Conservation (phyloP, 257 asterid species). For the Capsicum pubescens region DNA sequence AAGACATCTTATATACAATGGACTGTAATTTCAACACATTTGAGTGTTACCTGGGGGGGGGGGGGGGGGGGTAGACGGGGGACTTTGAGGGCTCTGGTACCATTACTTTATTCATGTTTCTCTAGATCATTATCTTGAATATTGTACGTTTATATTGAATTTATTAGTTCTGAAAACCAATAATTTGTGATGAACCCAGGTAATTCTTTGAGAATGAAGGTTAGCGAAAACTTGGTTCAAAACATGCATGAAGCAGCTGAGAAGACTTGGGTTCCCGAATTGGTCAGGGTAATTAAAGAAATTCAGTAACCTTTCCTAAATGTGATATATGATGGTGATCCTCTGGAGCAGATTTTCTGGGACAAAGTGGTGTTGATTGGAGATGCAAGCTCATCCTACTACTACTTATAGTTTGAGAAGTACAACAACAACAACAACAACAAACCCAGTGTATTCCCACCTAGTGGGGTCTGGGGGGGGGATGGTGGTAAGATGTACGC, state of each 20-base stretch:
- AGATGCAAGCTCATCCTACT: conserved; percentile 91
- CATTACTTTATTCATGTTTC: not conserved
- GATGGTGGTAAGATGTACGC: no score
- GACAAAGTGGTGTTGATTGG: conserved; percentile 74
- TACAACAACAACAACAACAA: conserved; percentile 80
- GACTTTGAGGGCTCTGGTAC: not conserved
- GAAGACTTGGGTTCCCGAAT: conserved; percentile 69
- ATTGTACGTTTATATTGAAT: not conserved
- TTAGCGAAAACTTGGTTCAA: conserved; percentile 53
- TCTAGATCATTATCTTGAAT: not conserved
- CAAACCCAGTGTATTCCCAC: no score
- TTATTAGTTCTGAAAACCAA: not conserved
- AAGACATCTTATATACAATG: not conserved
- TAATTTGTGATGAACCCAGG: conserved; percentile 45
- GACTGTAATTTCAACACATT: not conserved
- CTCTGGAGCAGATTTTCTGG: conserved; percentile 65
- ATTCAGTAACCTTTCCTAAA: conserved; percentile 71
- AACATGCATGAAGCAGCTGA: conserved; percentile 66
- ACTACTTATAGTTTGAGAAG: conserved; percentile 91
- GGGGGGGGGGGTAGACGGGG: not conserved
- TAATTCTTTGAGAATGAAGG: conserved; percentile 73
- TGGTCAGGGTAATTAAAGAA: conserved; percentile 59
- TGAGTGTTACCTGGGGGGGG: not conserved
- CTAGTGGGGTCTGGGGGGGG: no score
- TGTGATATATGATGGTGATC: conserved; percentile 76